These are phyloP conservation scores for Alectoria sarmentosa DNA, from an alignment of 495 filamentous ascomycete genomes.

Conservation along the genomic window DNA sequence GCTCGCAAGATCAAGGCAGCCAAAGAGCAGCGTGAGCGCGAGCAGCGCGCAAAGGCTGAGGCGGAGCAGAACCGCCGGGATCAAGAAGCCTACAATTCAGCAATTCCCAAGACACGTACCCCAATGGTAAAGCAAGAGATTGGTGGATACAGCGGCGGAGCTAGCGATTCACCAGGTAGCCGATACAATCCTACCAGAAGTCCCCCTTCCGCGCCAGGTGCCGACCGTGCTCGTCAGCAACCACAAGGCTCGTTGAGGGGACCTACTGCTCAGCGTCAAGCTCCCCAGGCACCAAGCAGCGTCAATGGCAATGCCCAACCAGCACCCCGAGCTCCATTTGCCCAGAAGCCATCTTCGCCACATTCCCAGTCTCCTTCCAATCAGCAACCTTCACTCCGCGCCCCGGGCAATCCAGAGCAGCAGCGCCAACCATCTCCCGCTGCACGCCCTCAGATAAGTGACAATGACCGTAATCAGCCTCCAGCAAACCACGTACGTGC, in stretches of 20 bases:
- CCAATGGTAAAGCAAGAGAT: constrained; percentile 85
- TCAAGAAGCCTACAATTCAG: constrained; percentile 79
- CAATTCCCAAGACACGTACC: constrained; percentile 64
- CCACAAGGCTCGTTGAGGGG: constrained; percentile 39
- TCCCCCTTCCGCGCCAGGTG: constrained; percentile 47
- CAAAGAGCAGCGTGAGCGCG: constrained; percentile 52
- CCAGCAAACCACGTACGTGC: constrained; percentile 10
- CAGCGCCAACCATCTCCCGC: constrained; percentile 27
- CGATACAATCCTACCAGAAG: constrained; percentile 78
- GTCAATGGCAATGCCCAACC: constrained; percentile 10
- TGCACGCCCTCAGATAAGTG: constrained; percentile 16
- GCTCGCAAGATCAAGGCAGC: constrained; percentile 29
- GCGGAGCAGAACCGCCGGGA: constrained; percentile 62
- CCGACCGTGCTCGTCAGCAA: constrained; percentile 36
- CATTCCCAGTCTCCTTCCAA: constrained; percentile 32
- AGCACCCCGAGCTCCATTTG: constrained; percentile 26
- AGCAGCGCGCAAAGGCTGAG: constrained; percentile 39
- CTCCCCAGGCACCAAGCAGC: constrained; percentile 47
- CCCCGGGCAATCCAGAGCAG: constrained; percentile 22
- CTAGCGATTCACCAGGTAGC: constrained; percentile 39
- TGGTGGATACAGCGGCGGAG: constrained; percentile 56
- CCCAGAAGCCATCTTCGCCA: constrained; percentile 31
- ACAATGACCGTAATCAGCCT: constrained; percentile 13
- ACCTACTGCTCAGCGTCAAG: constrained; percentile 49
- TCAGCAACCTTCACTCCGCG: constrained; percentile 26